Evolutionary conservation across 2,329 filamentous ascomycete genomes (phyloP), one percentile per base, ranked within the genome.

Genomic region (Chaetomiaceae sp.): DNA sequence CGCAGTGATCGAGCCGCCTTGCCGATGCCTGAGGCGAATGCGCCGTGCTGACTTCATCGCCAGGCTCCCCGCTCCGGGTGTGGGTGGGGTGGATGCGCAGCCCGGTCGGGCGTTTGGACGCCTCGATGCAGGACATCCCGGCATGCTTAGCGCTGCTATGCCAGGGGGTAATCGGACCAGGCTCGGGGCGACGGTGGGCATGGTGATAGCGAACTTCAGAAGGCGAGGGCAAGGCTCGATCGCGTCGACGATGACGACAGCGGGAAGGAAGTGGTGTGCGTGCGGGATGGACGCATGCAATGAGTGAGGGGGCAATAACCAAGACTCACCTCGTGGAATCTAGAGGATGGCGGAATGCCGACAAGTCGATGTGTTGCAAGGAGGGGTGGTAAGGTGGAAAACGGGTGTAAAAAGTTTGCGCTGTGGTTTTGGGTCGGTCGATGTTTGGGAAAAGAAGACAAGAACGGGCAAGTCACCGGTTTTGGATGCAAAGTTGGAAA

Each of bases 41-140:
- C 59, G 62, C 61, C 58, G 58, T 57, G 61, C 60, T 61, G 62
- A 63, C 63, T 65, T 65, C 62, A 60, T 60, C 58, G 59, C 61
- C 57, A 59, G 62, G 59, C 65, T 63, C 63, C 61, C 63, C 63
- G 63, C 64, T 63, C 58, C 38, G 61, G 56, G 62, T 62, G 65
- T 64, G 65, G 65, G 65, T 63, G 64, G 65, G 65, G 63, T 53
- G 53, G 58, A 61, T 58, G 59, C 59, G 64, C 61, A 61, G 56
- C 57, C 54, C 53, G 58, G 55, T 50, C 54, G 55, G 48, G 56
- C 48, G n/a, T 55, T 52, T 43, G 53, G 51, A 51, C 47, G 50
- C 48, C 54, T n/a, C 46, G 45, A 44, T 48, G 40, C 52, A 48
- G 11, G 37, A 14, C 29, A 46, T 42, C 16, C 44, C 25, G 18